Conservation (phyloP, 176 grass and related monocot genomes). For the Aegilops tauschii region DNA sequence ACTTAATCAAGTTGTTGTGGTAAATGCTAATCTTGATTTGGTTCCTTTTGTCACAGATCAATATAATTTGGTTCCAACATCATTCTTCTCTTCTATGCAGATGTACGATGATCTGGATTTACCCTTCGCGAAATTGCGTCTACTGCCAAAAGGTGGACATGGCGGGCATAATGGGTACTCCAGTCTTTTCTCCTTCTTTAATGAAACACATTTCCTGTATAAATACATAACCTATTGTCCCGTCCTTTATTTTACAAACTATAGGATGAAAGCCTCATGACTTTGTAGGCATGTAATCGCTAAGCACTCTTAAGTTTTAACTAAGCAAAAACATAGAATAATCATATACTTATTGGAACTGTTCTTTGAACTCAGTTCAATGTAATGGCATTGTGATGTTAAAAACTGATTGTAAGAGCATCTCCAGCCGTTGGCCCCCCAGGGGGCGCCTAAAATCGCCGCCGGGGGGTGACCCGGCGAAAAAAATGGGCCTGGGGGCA, state of each 20-base stretch:
- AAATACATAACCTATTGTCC: not conserved
- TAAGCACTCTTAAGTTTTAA: not conserved
- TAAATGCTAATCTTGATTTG: slow-evolving; percentile 32
- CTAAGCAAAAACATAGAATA: not conserved
- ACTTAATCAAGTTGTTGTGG: slow-evolving; percentile 85
- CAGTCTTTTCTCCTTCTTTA: not conserved
- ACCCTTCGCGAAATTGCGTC: slow-evolving; percentile 79
- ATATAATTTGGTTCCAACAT: not conserved
- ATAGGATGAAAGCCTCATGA: not conserved
- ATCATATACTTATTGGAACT: not conserved
- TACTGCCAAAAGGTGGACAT: slow-evolving; percentile 95
- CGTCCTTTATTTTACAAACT: slow-evolving; percentile 3
- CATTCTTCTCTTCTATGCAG: slow-evolving; percentile 43
- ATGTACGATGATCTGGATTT: slow-evolving; percentile 92
- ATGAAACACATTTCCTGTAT: not conserved
- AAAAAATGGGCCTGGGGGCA: too few species aligned
- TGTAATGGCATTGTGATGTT: not conserved
- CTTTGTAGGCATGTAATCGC: not conserved
- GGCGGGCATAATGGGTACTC: slow-evolving; percentile 93
- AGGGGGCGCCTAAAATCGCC: too few species aligned
- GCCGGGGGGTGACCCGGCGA: too few species aligned
- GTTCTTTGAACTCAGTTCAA: not conserved
- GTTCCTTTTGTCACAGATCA: not conserved
- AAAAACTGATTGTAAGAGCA: not conserved
- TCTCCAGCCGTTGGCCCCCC: too few species aligned